These are phyloP conservation scores for Solanum hybrid DNA, from an alignment of 305 asterid genomes.

Conservation along the genomic window DNA sequence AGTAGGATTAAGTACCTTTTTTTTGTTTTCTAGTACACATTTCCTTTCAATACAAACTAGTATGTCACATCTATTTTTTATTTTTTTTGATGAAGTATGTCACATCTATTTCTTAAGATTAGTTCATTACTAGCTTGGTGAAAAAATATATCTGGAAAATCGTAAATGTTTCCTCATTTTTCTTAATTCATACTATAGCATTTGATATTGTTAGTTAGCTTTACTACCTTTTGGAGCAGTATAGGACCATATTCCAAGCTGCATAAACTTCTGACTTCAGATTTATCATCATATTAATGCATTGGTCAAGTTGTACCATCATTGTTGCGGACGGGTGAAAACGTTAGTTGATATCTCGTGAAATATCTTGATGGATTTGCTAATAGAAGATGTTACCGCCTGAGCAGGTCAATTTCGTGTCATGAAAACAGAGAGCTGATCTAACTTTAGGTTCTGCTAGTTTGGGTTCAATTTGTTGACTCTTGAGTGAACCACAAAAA, in stretches of 20 bases:
- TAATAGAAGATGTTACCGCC: neutral
- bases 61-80: neutral
- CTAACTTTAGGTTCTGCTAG: neutral
- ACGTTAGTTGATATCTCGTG: neutral
- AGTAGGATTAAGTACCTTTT: neutral
- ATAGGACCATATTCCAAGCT: neutral
- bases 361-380: neutral
- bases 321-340: neutral
- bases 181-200: neutral
- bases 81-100: neutral
- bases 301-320: neutral
- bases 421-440: neutral
- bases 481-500: neutral
- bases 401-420: neutral
- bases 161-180: neutral
- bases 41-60: neutral
- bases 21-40: neutral
- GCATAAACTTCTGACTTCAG: neutral
- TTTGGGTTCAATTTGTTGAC: neutral
- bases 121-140: conserved; percentile 2
- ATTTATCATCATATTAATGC: conserved; percentile 6
- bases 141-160: neutral
- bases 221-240: neutral
- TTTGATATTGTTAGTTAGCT: neutral
- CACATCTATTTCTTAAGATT: neutral